phyloP scores from a whole-genome alignment of 1,284 basidiomycete genomes.

The Inonotus hispidus region DNA sequence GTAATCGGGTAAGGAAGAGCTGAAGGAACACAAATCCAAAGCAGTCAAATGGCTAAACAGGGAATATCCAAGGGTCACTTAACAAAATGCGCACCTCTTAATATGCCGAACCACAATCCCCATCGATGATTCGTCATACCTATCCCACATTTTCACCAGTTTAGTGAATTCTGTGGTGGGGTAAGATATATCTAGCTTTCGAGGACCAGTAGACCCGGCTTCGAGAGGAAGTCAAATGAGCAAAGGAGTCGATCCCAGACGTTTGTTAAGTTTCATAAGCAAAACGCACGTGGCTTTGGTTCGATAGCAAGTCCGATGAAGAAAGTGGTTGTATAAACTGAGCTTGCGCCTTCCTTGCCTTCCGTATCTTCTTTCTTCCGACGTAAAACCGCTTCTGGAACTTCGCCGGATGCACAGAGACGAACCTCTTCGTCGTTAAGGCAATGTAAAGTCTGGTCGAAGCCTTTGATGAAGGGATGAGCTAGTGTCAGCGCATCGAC shows the following conservation, averaged over 20 bases:
- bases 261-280: conserved; percentile 11
- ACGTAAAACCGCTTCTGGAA: conserved; percentile 64
- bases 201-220: conserved; percentile 67
- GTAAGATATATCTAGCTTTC: conserved; percentile 93
- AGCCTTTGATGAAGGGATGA: conserved; percentile 94
- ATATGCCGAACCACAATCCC: conserved; percentile 93
- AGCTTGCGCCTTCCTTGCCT: conserved; percentile 69
- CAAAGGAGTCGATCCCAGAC: conserved; percentile 12
- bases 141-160: conserved; percentile 93
- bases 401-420: conserved; percentile 85
- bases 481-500: conserved; percentile 89
- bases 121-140: conserved; percentile 91
- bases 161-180: conserved; percentile 97
- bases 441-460: conserved; percentile 85
- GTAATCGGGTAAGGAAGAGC: conserved; percentile 71
- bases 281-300: conserved; percentile 76
- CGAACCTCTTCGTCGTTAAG: conserved; percentile 83
- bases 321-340: conserved; percentile 91
- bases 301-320: conserved; percentile 95
- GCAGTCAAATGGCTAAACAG: conserved; percentile 4
- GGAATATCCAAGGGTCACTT: conserved; percentile 11
- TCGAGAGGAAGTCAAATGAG: conserved; percentile 19
- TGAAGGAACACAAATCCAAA: conserved; percentile 27
- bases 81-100: conserved; percentile 58
- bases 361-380: conserved; percentile 79